phyloP scores from a whole-genome alignment of 306 rosid species.

The Glycyrrhiza uralensis region DNA sequence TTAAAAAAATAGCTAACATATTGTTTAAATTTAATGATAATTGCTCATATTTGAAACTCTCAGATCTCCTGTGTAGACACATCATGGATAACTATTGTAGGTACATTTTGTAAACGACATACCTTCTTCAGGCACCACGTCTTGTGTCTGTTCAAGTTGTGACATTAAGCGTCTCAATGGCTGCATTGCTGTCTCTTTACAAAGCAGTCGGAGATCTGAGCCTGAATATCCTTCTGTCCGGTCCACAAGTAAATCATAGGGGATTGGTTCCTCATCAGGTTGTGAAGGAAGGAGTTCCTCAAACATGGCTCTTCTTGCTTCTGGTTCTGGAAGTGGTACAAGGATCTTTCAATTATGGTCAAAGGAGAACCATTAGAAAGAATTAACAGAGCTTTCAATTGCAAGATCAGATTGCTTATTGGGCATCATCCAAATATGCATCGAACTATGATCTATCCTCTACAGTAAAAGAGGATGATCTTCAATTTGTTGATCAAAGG shows the following conservation, averaged over 20 bases:
- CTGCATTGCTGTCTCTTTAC: conserved; percentile 99
- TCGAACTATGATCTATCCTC: conserved; percentile 2
- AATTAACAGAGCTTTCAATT: conserved; percentile 1
- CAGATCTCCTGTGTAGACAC: background rate
- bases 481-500: background rate
- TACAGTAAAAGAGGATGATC: background rate
- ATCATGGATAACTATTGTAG: background rate
- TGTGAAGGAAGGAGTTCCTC: conserved; percentile 76
- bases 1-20: background rate
- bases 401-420: conserved; percentile 17
- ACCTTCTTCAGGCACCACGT: conserved; percentile 88
- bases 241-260: conserved; percentile 71
- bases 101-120: conserved; percentile 21
- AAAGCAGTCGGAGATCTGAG: conserved; percentile 84
- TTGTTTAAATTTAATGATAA: background rate
- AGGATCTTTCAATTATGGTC: conserved; percentile 63
- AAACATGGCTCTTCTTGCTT: conserved; percentile 84
- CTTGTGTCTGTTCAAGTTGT: conserved; percentile 65
- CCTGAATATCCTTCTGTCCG: conserved; percentile 82
- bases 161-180: conserved; percentile 90
- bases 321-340: conserved; percentile 98
- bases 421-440: background rate
- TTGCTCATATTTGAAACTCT: background rate
- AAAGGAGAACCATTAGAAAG: conserved; percentile 35
- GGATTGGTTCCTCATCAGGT: conserved; percentile 59